phyloP scores from a whole-genome alignment of 1,139 yeast species.

The Kodamaea anthophila region DNA sequence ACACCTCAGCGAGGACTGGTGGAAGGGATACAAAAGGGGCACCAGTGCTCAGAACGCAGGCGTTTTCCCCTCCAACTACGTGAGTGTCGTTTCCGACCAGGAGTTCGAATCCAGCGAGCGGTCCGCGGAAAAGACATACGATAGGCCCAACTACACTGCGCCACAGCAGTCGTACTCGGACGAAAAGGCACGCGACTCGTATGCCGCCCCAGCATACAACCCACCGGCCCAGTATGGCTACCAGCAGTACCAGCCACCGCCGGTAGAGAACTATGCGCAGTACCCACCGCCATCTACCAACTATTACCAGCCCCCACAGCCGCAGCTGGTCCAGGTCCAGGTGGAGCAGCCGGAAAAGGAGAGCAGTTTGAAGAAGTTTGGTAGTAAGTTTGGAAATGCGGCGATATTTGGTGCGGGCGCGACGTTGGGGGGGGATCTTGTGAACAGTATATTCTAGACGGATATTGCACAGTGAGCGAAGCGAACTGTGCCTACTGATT shows the following conservation, averaged over 20 bases:
- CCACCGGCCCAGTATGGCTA: not conserved
- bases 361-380: constrained; percentile 57
- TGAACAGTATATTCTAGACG: constrained; percentile 69
- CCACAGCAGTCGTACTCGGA: constrained; percentile 13
- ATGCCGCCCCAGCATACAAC: not conserved
- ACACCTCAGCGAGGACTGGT: constrained; percentile 83
- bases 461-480: not conserved
- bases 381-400: constrained; percentile 83
- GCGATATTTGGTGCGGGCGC: constrained; percentile 98
- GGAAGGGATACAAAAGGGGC: constrained; percentile 59
- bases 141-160: constrained; percentile 7
- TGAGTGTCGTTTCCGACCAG: constrained; percentile 39
- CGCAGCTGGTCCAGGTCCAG: constrained; percentile 12
- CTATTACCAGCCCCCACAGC: constrained; percentile 31
- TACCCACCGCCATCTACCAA: constrained; percentile 44
- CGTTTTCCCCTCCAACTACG: constrained; percentile 87
- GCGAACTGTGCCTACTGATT: no score
- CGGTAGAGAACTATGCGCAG: constrained; percentile 37
- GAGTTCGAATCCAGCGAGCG: constrained; percentile 18
- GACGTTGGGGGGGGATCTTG: constrained; percentile 81
- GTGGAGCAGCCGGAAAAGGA: constrained; percentile 10
- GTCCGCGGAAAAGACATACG: not conserved
- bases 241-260: constrained; percentile 14
- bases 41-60: constrained; percentile 35
- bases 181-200: constrained; percentile 15